Percentiles rank a stretch among this genome's conserved stretches.
phyloP scores from a whole-genome alignment of 2,329 filamentous ascomycete species.

The Clonostachys rosea region DNA sequence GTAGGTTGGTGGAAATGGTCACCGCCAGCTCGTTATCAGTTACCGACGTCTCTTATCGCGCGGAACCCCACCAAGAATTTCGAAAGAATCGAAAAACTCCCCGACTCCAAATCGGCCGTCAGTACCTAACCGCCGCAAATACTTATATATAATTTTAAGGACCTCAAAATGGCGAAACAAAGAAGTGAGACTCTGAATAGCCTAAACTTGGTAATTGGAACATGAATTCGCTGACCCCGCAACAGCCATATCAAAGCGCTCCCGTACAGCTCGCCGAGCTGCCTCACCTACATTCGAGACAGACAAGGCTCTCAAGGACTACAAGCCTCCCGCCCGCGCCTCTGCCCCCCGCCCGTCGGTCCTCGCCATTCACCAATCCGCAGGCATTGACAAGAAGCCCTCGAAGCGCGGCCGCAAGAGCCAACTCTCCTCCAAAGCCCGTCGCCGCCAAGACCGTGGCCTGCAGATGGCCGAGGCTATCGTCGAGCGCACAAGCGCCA shows the following conservation, averaged over 20 bases:
- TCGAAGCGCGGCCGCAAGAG: slow-evolving; percentile 49
- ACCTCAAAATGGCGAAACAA: slow-evolving; percentile 21
- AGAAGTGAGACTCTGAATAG: slow-evolving; percentile 11
- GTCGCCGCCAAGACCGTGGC: slow-evolving; percentile 50
- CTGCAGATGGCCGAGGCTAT: slow-evolving; percentile 56
- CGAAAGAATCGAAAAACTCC: neutral
- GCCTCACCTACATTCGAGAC: slow-evolving; percentile 66
- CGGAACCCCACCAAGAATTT: neutral
- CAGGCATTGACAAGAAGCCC: slow-evolving; percentile 70
- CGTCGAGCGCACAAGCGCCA: slow-evolving; percentile 51
- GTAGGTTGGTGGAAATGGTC: neutral
- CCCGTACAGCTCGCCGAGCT: slow-evolving; percentile 69
- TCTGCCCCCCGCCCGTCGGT: slow-evolving; percentile 54
- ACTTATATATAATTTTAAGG: neutral
- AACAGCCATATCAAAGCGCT: slow-evolving; percentile 61
- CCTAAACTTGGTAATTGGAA: too few species aligned
- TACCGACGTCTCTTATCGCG: neutral
- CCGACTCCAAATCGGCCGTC: neutral
- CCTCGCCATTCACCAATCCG: slow-evolving; percentile 60
- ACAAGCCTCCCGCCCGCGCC: slow-evolving; percentile 42
- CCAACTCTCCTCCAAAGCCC: slow-evolving; percentile 49
- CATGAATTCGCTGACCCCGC: too few species aligned
- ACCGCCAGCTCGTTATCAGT: neutral
- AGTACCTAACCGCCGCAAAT: neutral
- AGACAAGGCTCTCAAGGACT: slow-evolving; percentile 65